Percentiles rank a stretch among this genome's conserved stretches.
Evolutionary conservation across 1,284 basidiomycete species (phyloP).

Genomic region (Ustilago loliicola): DNA sequence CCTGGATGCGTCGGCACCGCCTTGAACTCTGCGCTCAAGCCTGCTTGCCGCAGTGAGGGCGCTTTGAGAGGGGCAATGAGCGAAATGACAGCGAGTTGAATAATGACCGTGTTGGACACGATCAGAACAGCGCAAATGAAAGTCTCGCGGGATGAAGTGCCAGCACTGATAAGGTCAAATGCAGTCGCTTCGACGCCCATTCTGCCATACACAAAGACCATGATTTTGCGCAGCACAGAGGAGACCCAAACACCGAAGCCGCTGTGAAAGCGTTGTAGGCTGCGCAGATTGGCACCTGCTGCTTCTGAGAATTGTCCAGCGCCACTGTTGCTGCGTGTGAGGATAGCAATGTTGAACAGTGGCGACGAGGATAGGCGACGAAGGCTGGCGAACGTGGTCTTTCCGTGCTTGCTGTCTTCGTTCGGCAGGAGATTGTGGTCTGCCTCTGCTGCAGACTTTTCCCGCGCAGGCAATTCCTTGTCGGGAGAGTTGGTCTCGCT

Average conservation of each 20-base stretch:
- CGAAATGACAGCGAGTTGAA: conserved; percentile 30
- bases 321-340: conserved; percentile 5
- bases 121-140: conserved; percentile 38
- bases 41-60: not conserved
- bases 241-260: conserved; percentile 25
- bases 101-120: conserved; percentile 30
- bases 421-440: not conserved
- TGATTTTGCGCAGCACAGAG: conserved; percentile 17
- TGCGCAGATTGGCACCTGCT: conserved; percentile 6
- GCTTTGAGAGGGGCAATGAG: conserved; percentile 23
- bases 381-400: not conserved
- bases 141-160: conserved; percentile 38
- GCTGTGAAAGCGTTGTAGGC: conserved; percentile 15
- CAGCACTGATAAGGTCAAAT: conserved; percentile 30
- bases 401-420: conserved; percentile 1
- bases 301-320: not conserved
- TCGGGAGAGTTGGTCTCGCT: not conserved
- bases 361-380: conserved; percentile 23
- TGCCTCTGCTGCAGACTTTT: not conserved
- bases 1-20: conserved; percentile 20
- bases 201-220: conserved; percentile 21
- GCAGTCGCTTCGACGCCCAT: conserved; percentile 27
- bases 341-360: conserved; percentile 11
- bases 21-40: not conserved
- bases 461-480: not conserved